Base-by-base conservation (phyloP, 208 protist genomes). In the Hexamita inflata region DNA sequence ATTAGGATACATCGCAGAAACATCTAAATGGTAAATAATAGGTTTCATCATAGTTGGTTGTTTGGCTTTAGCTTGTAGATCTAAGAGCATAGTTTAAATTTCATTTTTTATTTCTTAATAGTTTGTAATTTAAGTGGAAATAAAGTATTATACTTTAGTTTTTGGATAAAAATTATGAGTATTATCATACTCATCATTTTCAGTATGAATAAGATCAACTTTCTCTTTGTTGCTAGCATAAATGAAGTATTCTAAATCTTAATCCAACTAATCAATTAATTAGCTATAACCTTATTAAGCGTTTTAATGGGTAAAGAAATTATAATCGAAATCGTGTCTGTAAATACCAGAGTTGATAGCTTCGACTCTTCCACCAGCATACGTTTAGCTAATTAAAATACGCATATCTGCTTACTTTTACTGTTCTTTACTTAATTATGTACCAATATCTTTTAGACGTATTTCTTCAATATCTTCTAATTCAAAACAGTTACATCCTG, bases 1-100 rank as follows among this genome's bases (percentile, higher is more conserved):
- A 83, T 99, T 99, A 0, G 97, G 97, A 87, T 99, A 99, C 97
- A 99, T 99, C 38, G 97, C 97, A 34, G 88, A 89, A 4, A 99
- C 96, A 77, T 99, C 97, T 0, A 99, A 82, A 85, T 99, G 97
- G 80, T 97, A 98, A 61, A 99, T 99, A 29, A 96, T 76, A 0
- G 96, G 97, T 82, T 88, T 75, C 1, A 13, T 9, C 1, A 7
- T 32, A 49, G 7, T 45, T 24, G 64, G 15, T 34, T 58, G 4
- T 40, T 24, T 70, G 64, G 19, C 7, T 35, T 35, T 62, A 62
- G 7, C 29, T 62, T n/a, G 7, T 4, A 62, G 4, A 32, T 53
- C 45, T 24, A 53, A 19, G 4, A 53, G 19, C 4, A 53, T 53
- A 24, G 4, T 53, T 24, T 4, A 24, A 24, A 53, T 19, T 53